A percentile compares a stretch with the other conserved stretches of the same genome.
phyloP scores from a whole-genome alignment of 306 rosid genomes.

The Prunus padus region DNA sequence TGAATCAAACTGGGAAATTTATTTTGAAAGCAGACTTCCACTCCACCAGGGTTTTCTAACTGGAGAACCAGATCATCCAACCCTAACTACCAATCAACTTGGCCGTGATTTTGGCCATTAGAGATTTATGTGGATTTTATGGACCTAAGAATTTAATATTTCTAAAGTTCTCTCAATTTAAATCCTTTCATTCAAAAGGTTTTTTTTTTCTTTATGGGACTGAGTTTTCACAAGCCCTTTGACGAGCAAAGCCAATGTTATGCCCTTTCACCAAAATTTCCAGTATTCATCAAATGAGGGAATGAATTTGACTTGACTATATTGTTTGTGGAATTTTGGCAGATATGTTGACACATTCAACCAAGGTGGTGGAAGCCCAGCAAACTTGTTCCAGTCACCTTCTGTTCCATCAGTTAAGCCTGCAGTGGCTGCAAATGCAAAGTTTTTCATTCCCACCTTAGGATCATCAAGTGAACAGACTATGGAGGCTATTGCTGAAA shows the following conservation, averaged over 20 bases:
- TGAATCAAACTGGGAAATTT: not conserved
- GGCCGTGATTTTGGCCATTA: not conserved
- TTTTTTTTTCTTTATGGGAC: not conserved
- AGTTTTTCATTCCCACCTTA: constrained; percentile 74
- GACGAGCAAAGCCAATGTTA: not conserved
- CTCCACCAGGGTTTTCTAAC: not conserved
- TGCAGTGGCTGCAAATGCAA: constrained; percentile 56
- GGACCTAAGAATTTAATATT: not conserved
- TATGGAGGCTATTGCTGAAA: constrained; percentile 63
- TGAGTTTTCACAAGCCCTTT: not conserved
- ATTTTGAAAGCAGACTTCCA: not conserved
- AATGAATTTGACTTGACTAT: not conserved
- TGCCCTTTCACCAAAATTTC: not conserved
- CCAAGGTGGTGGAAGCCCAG: constrained; percentile 67
- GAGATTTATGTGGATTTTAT: not conserved
- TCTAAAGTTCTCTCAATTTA: not conserved
- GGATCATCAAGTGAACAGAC: constrained; percentile 46
- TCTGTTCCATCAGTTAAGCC: constrained; percentile 66
- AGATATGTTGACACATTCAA: constrained; percentile 97
- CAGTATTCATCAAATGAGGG: not conserved
- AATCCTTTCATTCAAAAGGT: not conserved
- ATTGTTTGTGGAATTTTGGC: constrained; percentile 25
- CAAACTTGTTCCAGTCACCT: constrained; percentile 71
- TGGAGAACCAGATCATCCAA: not conserved
- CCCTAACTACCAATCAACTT: not conserved